Conservation (phyloP, 2,329 filamentous ascomycete species). For the Laburnicola sp. region DNA sequence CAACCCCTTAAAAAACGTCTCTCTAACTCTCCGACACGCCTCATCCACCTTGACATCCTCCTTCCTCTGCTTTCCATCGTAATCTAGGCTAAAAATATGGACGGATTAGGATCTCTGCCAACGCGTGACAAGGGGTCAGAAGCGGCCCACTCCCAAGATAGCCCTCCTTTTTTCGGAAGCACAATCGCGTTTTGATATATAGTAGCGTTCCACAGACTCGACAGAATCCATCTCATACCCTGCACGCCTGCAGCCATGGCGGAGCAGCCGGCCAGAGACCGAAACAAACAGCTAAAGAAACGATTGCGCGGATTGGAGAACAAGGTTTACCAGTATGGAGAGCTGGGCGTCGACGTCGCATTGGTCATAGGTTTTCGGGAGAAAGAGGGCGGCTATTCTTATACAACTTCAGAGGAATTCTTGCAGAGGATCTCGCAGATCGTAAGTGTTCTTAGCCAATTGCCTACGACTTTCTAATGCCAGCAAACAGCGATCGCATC, state of each 20-base stretch:
- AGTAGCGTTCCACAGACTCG: slow-evolving; percentile 1
- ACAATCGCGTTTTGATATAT: slow-evolving; percentile 6
- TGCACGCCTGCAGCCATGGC: slow-evolving; percentile 1
- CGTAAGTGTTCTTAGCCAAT: neutral
- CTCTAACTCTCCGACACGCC: slow-evolving; percentile 50
- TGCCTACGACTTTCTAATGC: slow-evolving; percentile 2
- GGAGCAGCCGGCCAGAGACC: slow-evolving; percentile 6
- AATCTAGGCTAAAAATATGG: too few relatives aligned
- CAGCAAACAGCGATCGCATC: slow-evolving; percentile 7
- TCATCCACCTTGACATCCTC: slow-evolving; percentile 25
- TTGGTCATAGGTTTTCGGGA: slow-evolving; percentile 8
- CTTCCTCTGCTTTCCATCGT: slow-evolving; percentile 22
- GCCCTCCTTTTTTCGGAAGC: slow-evolving; percentile 7
- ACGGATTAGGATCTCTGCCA: too few relatives aligned
- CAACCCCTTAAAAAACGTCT: slow-evolving; percentile 60
- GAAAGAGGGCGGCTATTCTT: slow-evolving; percentile 10
- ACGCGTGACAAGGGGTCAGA: neutral
- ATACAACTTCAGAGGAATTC: neutral
- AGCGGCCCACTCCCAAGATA: slow-evolving; percentile 6
- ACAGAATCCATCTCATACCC: slow-evolving; percentile 5
- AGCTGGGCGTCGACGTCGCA: slow-evolving; percentile 5
- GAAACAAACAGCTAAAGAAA: slow-evolving; percentile 12
- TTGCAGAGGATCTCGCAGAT: too few relatives aligned
- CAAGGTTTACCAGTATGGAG: slow-evolving; percentile 10
- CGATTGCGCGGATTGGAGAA: slow-evolving; percentile 7